Evolutionary conservation across 73 alveolate species (phyloP).

Genomic region (Tetrahymena thermophila): DNA sequence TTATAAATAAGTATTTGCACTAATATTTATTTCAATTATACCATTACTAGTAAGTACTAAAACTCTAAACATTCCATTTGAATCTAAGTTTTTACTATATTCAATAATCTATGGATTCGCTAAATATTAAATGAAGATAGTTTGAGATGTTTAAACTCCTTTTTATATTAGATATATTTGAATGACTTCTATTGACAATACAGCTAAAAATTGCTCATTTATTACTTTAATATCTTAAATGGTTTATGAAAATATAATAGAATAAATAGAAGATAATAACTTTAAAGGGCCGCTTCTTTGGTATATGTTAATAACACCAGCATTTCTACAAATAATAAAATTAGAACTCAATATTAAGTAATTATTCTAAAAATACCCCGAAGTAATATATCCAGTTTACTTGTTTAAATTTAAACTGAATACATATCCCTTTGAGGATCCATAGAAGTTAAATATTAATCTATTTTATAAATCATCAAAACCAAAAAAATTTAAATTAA

Average conservation of each 20-base stretch:
- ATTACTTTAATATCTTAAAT: not conserved
- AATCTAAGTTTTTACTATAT: not conserved
- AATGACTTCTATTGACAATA: not conserved
- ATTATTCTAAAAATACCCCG: not conserved
- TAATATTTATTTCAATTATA: not conserved
- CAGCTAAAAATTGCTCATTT: not conserved
- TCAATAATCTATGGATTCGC: not conserved
- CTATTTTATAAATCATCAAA: not conserved
- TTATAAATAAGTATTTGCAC: not conserved
- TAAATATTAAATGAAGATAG: not conserved
- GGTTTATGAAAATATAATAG: not conserved
- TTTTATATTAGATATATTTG: not conserved
- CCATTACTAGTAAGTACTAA: not conserved
- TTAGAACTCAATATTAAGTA: not conserved
- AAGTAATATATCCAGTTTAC: not conserved
- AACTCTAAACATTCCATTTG: not conserved
- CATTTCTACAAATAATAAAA: not conserved
- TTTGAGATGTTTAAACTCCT: not conserved
- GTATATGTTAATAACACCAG: not conserved
- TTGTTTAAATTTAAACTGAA: not conserved
- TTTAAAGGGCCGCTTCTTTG: not conserved
- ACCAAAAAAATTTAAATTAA: not conserved
- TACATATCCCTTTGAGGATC: not conserved
- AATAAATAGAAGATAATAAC: not conserved
- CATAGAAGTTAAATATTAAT: not conserved